Conservation (phyloP, 2,329 filamentous ascomycete species). For the Colletotrichum orbiculare region DNA sequence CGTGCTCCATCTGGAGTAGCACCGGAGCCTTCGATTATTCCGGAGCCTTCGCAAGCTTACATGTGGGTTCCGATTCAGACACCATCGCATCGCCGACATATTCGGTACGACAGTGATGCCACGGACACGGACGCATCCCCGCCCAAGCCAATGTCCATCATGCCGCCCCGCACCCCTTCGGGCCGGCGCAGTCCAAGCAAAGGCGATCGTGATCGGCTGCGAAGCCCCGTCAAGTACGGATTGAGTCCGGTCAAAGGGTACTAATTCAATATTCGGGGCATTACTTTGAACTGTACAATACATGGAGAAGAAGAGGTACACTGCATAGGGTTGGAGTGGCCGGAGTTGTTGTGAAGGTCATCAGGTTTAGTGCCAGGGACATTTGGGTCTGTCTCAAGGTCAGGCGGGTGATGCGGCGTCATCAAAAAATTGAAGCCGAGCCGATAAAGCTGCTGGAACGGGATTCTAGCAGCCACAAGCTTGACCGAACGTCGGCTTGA, state of each 20-base stretch:
- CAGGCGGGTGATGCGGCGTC: constrained; percentile 23
- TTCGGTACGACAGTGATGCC: constrained; percentile 53
- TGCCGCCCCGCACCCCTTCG: constrained; percentile 59
- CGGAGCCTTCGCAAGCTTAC: constrained; percentile 53
- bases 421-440: constrained; percentile 8
- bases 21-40: constrained; percentile 40
- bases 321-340: constrained; percentile 33
- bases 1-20: constrained; percentile 38
- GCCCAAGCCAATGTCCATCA: constrained; percentile 52
- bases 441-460: too few species aligned
- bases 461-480: too few species aligned
- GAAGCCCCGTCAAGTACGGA: constrained; percentile 59
- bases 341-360: constrained; percentile 11
- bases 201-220: constrained; percentile 58
- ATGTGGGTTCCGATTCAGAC: constrained; percentile 64
- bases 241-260: constrained; percentile 54
- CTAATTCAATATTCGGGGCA: background rate
- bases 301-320: constrained; percentile 2
- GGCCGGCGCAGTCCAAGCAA: constrained; percentile 61
- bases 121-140: constrained; percentile 65
- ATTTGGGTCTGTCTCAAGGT: too few species aligned
- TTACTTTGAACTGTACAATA: background rate
- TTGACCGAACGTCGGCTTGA: too few species aligned
- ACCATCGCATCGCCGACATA: constrained; percentile 56
- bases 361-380: background rate